These are phyloP conservation scores for Parathielavia hyrcaniae DNA, from an alignment of 495 filamentous ascomycete genomes.

Conservation along the genomic window DNA sequence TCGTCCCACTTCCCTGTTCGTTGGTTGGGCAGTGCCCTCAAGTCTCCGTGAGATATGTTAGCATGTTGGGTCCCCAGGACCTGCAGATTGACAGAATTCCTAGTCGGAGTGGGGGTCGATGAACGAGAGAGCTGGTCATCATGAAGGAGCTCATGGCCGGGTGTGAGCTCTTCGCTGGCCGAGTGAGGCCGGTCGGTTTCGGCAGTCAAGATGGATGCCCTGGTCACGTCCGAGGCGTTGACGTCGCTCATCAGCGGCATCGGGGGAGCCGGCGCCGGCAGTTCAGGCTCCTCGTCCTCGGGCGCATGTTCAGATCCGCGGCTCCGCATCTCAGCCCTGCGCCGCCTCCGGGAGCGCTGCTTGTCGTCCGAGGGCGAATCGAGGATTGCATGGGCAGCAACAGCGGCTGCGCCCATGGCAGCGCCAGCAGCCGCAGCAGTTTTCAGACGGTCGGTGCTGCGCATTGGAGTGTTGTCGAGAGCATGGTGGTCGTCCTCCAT, in stretches of 20 bases:
- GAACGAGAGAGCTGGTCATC: slow-evolving; percentile 43
- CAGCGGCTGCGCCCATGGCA: slow-evolving; percentile 29
- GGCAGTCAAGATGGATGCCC: slow-evolving; percentile 81
- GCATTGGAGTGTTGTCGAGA: slow-evolving; percentile 40
- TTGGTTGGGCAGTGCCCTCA: slow-evolving; percentile 41
- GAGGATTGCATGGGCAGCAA: slow-evolving; percentile 30
- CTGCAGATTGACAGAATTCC: slow-evolving; percentile 37
- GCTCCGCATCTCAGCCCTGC: slow-evolving; percentile 39
- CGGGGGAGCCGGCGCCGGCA: slow-evolving; percentile 49
- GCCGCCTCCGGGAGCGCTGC: slow-evolving; percentile 40
- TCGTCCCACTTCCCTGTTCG: slow-evolving; percentile 34
- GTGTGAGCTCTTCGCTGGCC: slow-evolving; percentile 49
- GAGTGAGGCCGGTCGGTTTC: slow-evolving; percentile 66
- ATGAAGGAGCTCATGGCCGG: slow-evolving; percentile 51
- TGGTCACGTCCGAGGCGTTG: slow-evolving; percentile 75
- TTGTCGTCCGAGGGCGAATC: slow-evolving; percentile 43
- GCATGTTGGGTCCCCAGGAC: slow-evolving; percentile 45
- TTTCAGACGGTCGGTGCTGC: slow-evolving; percentile 36
- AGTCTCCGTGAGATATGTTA: slow-evolving; percentile 47
- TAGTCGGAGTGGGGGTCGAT: slow-evolving; percentile 40
- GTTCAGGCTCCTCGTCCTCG: slow-evolving; percentile 39
- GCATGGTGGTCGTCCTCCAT: slow-evolving; percentile 29
- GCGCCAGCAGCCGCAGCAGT: slow-evolving; percentile 36
- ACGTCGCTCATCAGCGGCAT: slow-evolving; percentile 84
- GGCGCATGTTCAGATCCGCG: slow-evolving; percentile 33